These are phyloP conservation scores for Aspergillus pseudotamarii DNA, from an alignment of 2,329 filamentous ascomycete species.

Conservation along the genomic window DNA sequence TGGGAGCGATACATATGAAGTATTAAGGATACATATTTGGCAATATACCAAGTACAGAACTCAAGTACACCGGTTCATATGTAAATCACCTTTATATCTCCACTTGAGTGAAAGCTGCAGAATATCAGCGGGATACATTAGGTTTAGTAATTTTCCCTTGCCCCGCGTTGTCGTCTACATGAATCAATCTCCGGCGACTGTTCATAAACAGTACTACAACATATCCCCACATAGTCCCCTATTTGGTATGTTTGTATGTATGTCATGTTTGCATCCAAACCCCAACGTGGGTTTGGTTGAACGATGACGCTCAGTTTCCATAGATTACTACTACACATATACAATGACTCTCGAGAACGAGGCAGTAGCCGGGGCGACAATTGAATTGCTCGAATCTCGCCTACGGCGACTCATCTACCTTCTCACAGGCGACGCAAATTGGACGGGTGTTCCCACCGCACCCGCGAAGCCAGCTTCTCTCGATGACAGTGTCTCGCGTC, in stretches of 20 bases:
- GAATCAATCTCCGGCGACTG: not conserved
- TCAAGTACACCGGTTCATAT: not conserved
- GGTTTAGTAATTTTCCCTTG: not conserved
- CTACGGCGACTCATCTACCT: conserved; percentile 49
- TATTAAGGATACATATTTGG: not conserved
- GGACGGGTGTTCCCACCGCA: conserved; percentile 41
- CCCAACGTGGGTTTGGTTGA: not conserved
- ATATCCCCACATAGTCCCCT: not conserved
- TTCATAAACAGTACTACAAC: conserved; percentile 1
- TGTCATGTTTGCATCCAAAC: conserved; percentile 19
- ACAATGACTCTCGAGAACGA: conserved; percentile 40
- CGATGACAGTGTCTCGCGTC: conserved; percentile 44
- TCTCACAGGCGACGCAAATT: conserved; percentile 44
- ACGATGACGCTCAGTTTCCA: not conserved
- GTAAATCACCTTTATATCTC: not conserved
- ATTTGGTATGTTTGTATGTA: conserved; percentile 18
- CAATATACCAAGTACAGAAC: not conserved
- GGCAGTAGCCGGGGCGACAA: conserved; percentile 41
- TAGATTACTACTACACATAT: not conserved
- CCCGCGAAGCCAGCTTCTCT: conserved; percentile 36
- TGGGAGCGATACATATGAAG: not conserved
- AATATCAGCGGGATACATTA: not conserved
- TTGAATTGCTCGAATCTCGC: conserved; percentile 48
- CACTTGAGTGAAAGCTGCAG: not conserved
- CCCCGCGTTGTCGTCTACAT: not conserved